Conservation (phyloP, 352 stramenopile genomes). For the Phytophthora lateralis region DNA sequence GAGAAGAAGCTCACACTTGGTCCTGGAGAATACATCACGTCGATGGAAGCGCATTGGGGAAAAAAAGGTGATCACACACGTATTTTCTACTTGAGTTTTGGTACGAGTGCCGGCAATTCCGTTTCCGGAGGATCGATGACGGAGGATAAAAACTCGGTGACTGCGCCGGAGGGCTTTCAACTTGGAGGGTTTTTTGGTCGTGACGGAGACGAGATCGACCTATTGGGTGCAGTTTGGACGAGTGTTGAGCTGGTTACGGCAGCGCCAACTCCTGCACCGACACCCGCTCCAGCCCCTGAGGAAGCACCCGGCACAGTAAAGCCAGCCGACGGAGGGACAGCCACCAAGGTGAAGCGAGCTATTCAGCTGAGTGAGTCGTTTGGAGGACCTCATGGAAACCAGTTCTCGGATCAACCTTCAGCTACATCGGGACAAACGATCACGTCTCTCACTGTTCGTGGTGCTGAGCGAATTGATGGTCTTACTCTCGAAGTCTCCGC, state of each 20-base stretch:
- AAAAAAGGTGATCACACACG: too few relatives aligned
- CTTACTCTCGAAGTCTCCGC: slow-evolving; percentile 36
- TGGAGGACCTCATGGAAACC: slow-evolving; percentile 41
- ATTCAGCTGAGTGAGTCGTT: slow-evolving; percentile 37
- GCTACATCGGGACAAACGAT: slow-evolving; percentile 29
- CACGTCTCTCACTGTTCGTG: slow-evolving; percentile 38
- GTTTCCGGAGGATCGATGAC: background rate
- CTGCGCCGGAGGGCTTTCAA: background rate
- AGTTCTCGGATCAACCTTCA: slow-evolving; percentile 35
- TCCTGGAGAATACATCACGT: too few relatives aligned
- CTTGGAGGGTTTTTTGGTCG: background rate
- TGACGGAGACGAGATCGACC: background rate
- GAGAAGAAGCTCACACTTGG: too few relatives aligned
- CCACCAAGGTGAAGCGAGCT: slow-evolving; percentile 20
- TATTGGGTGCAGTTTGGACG: background rate
- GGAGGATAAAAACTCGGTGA: background rate
- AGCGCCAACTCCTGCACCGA: slow-evolving; percentile 1
- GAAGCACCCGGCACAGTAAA: slow-evolving; percentile 6
- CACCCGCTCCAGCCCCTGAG: background rate
- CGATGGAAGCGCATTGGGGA: too few relatives aligned
- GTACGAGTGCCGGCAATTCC: too few relatives aligned
- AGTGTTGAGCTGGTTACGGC: slow-evolving; percentile 10
- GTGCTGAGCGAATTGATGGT: slow-evolving; percentile 33
- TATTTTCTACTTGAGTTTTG: too few relatives aligned
- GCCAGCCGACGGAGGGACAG: slow-evolving; percentile 5